Percentiles rank a stretch among this genome's conserved stretches.
phyloP scores from a whole-genome alignment of 306 rosid species.

The Rosa persica region DNA sequence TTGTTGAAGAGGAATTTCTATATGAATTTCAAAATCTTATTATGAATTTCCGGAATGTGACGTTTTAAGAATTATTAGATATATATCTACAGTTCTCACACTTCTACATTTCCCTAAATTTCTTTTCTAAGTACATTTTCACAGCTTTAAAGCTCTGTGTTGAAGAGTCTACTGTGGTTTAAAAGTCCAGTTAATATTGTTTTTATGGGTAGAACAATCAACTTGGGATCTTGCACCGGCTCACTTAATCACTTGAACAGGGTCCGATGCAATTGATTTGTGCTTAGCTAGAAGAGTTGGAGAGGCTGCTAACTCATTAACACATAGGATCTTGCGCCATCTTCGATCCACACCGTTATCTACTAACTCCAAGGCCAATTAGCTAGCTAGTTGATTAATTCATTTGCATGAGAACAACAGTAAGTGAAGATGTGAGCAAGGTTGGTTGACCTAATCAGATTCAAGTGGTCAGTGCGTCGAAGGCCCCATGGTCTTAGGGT shows the following conservation, averaged over 20 bases:
- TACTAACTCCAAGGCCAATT: not conserved
- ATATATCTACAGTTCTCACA: too few relatives aligned
- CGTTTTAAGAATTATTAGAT: too few relatives aligned
- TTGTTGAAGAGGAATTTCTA: too few relatives aligned
- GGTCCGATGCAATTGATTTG: not conserved
- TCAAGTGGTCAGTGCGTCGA: constrained; percentile 17
- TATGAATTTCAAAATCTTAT: too few relatives aligned
- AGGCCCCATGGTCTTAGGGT: constrained; percentile 34
- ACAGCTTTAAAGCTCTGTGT: not conserved
- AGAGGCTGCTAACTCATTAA: not conserved
- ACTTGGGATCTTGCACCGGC: not conserved
- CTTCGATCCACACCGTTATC: not conserved
- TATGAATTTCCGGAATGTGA: too few relatives aligned
- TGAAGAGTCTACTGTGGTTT: not conserved
- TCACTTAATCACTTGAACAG: not conserved
- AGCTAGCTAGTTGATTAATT: not conserved
- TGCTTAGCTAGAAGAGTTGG: not conserved
- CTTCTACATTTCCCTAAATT: too few relatives aligned
- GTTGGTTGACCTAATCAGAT: not conserved
- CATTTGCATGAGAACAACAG: not conserved
- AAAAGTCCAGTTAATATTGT: not conserved
- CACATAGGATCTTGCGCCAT: constrained; percentile 8
- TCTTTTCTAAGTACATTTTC: not conserved
- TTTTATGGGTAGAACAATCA: not conserved
- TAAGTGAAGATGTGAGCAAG: not conserved